Conservation (phyloP, 441 rosid species). For the Omphalea diandra region DNA sequence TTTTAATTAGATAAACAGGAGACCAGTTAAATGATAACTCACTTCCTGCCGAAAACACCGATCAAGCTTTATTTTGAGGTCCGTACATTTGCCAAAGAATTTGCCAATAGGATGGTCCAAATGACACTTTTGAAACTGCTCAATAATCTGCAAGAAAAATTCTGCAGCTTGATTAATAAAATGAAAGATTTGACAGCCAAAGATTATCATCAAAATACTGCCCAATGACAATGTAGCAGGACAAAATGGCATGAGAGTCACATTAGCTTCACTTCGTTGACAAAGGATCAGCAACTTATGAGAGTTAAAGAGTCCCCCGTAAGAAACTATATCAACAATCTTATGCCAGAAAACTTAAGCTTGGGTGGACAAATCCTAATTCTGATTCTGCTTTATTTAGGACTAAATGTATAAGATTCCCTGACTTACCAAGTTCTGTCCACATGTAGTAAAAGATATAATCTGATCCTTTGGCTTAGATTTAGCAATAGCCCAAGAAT, state of each 20-base stretch:
- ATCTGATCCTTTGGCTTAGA: background rate
- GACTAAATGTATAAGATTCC: background rate
- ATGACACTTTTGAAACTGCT: constrained; percentile 89
- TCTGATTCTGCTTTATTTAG: background rate
- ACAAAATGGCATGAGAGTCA: background rate
- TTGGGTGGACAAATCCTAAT: background rate
- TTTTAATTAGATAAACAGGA: background rate
- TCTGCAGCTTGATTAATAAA: background rate
- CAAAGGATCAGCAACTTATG: background rate
- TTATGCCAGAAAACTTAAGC: background rate
- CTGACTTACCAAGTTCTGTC: background rate
- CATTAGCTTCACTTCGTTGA: background rate
- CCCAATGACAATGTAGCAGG: background rate
- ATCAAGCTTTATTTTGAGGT: constrained; percentile 81
- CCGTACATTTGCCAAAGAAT: constrained; percentile 85
- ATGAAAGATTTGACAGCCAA: background rate
- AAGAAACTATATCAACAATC: background rate
- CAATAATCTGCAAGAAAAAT: constrained; percentile 58
- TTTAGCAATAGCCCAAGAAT: background rate
- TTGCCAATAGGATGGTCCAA: constrained; percentile 75
- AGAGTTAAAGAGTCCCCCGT: background rate
- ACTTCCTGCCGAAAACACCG: constrained; percentile 85
- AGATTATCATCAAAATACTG: background rate
- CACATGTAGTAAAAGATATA: background rate
- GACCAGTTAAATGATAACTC: constrained; percentile 18